Evolutionary conservation across 768 basidiomycete genomes (phyloP), one percentile per base, ranked within the genome.

Genomic region (Boletus huronensis): DNA sequence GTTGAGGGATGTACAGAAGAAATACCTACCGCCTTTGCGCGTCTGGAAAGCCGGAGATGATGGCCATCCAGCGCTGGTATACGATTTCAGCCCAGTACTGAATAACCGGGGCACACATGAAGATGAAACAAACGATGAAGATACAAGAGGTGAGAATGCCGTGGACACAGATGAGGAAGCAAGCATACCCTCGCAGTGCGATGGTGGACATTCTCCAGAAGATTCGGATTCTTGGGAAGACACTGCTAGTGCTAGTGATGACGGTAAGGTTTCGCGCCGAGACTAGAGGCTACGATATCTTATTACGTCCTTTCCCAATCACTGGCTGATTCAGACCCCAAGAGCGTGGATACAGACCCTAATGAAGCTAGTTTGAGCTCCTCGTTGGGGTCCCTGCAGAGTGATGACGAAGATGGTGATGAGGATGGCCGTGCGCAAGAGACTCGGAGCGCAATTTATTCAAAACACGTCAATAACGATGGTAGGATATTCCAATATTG

Each of bases 161-260:
- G 9, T 23, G 14, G 6, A n/a, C 16, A n/a, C 16, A 7, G n/a
- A 50, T 5, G 38, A 23, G 10, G 38, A 44, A 13, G 29, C 13
- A 23, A 32, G 31, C n/a, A 47, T 23, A 26, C 13, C 11, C 7
- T 31, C 31, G 3, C 50, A 14, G n/a, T 34, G 31, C n/a, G 50
- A 32, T 47, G 13, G 23, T 26, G 23, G 28, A 5, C 28, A n/a
- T 17, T 31, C 49, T 50, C 28, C 40, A 21, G 40, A 50, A n/a
- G 42, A 26, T n/a, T 48, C 50, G 11, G 50, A 25, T 48, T 51
- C 50, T 25, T 51, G 31, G 50, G 43, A 34, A 25, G 50, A 47
- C 7, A 14, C 7, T n/a, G n/a, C n/a, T 32, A n/a, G 46, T 25
- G 31, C 17, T 25, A 25, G 41, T 4, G 50, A 32, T 32, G 42